phyloP scores from a whole-genome alignment of 148 eudicot genomes.

The Vaccinium macrocarpon region DNA sequence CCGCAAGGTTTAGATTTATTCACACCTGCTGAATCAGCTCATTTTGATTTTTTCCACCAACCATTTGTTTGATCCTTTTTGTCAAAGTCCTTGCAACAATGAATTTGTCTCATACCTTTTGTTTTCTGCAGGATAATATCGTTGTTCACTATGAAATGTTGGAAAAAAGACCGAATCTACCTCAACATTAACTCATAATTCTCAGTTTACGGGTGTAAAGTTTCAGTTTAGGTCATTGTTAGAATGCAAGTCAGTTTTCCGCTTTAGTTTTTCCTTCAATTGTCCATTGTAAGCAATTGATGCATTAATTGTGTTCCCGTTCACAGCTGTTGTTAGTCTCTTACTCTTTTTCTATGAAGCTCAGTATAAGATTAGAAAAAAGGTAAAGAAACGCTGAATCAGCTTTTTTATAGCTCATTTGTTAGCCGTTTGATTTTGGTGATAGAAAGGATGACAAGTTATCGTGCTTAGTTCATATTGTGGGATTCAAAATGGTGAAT shows the following conservation, averaged over 20 bases:
- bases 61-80: background rate
- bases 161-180: slow-evolving; percentile 77
- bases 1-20: slow-evolving; percentile 52
- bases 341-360: slow-evolving; percentile 5
- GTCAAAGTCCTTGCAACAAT: background rate
- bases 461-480: background rate
- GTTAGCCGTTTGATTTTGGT: background rate
- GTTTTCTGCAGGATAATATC: slow-evolving; percentile 69
- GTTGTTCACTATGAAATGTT: slow-evolving; percentile 63
- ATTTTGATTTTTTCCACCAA: background rate
- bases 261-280: slow-evolving; percentile 10
- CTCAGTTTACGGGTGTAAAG: slow-evolving; percentile 30
- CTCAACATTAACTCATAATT: slow-evolving; percentile 43
- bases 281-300: slow-evolving; percentile 21
- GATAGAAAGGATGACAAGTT: background rate
- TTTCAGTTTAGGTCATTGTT: slow-evolving; percentile 26
- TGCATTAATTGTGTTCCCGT: slow-evolving; percentile 17
- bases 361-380: slow-evolving; percentile 1
- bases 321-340: slow-evolving; percentile 6
- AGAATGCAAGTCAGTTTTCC: slow-evolving; percentile 18
- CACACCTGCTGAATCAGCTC: background rate
- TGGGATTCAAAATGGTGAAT: background rate
- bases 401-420: background rate
- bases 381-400: background rate
- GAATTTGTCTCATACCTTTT: background rate